Evolutionary conservation across 345 rosid species (phyloP).

Genomic region (Adansonia digitata): DNA sequence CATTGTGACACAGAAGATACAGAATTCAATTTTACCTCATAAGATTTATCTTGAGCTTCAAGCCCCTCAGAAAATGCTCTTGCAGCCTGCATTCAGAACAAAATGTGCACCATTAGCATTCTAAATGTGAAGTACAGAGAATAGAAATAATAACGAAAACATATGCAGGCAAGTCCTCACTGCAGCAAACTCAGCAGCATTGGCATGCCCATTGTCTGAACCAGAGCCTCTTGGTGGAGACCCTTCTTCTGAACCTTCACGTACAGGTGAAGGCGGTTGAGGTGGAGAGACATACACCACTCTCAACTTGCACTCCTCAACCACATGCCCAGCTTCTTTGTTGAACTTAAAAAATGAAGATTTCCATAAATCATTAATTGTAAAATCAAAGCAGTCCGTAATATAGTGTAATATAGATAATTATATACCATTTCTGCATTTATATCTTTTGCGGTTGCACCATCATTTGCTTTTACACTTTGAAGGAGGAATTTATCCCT

Average conservation of each 20-base stretch:
- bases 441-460: slow-evolving; percentile 50
- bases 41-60: slow-evolving; percentile 47
- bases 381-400: neutral
- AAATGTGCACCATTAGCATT: slow-evolving; percentile 11
- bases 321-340: slow-evolving; percentile 65
- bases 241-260: slow-evolving; percentile 76
- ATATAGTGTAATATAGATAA: neutral
- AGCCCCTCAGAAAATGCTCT: slow-evolving; percentile 33
- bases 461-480: slow-evolving; percentile 56
- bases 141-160: neutral
- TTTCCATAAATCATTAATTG: neutral
- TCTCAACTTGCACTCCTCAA: slow-evolving; percentile 71
- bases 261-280: slow-evolving; percentile 77
- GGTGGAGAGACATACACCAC: slow-evolving; percentile 71
- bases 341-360: slow-evolving; percentile 42
- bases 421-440: slow-evolving; percentile 59
- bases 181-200: slow-evolving; percentile 40
- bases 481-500: slow-evolving; percentile 81
- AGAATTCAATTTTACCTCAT: slow-evolving; percentile 41
- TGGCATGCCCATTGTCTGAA: slow-evolving; percentile 54
- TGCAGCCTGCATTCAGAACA: slow-evolving; percentile 38
- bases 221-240: slow-evolving; percentile 69
- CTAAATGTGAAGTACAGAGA: neutral
- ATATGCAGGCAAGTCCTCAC: slow-evolving; percentile 32
- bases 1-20: neutral